Conservation (phyloP, 805 yeast species). For the Sungouiozyma ichnusensis region DNA sequence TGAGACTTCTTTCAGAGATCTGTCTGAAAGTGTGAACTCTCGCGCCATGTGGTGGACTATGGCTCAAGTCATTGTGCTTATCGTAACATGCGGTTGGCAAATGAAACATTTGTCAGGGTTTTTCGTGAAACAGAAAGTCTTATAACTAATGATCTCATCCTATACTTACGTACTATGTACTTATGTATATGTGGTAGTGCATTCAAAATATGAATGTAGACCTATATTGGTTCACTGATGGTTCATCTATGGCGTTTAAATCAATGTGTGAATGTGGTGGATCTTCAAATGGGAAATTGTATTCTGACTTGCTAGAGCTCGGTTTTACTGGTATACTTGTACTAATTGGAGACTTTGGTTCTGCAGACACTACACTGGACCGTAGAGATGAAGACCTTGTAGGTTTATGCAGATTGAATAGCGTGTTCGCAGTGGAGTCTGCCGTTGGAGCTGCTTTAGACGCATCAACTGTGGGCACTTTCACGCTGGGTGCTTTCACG, state of each 20-base stretch:
- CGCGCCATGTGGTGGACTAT: slow-evolving; percentile 68
- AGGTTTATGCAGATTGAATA: slow-evolving; percentile 28
- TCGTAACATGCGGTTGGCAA: slow-evolving; percentile 65
- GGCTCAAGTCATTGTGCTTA: slow-evolving; percentile 52
- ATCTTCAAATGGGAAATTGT: slow-evolving; percentile 13
- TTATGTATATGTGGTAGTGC: background rate
- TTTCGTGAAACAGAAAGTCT: slow-evolving; percentile 64
- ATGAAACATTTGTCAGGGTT: slow-evolving; percentile 62
- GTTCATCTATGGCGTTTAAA: slow-evolving; percentile 9
- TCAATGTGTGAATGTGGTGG: slow-evolving; percentile 13
- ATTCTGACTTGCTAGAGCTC: background rate
- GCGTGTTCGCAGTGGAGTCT: background rate
- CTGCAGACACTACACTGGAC: slow-evolving; percentile 21
- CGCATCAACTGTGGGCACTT: too few species aligned
- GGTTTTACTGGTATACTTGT: too few species aligned
- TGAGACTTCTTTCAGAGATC: slow-evolving; percentile 63
- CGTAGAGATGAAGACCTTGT: slow-evolving; percentile 31
- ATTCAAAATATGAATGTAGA: slow-evolving; percentile 15
- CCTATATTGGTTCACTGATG: slow-evolving; percentile 15
- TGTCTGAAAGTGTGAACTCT: slow-evolving; percentile 58
- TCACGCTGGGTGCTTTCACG: too few species aligned
- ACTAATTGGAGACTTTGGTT: too few species aligned
- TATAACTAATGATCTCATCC: slow-evolving; percentile 13
- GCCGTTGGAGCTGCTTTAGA: background rate
- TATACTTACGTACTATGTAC: background rate